phyloP scores from a whole-genome alignment of 2,329 filamentous ascomycete genomes.

The Fusarium hostae region DNA sequence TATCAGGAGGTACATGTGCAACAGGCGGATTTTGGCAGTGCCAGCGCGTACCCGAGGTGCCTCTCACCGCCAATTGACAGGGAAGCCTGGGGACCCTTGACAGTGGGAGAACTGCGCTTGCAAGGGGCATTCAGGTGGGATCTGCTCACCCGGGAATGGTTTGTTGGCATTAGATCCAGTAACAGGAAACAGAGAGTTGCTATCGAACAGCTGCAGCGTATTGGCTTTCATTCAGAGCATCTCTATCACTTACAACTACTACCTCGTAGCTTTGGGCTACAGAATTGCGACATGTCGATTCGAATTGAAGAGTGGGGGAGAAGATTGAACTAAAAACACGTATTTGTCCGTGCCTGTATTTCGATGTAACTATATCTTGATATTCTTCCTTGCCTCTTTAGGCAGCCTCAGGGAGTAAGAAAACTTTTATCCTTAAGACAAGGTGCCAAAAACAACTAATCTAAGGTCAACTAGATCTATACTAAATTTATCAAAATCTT shows the following conservation, averaged over 20 bases:
- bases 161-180: neutral
- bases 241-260: neutral
- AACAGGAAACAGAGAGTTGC: neutral
- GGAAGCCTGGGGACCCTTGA: conserved; percentile 34
- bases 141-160: conserved; percentile 8
- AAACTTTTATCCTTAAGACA: too few relatives aligned
- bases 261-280: neutral
- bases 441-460: too few relatives aligned
- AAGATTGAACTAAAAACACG: neutral
- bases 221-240: neutral
- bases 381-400: neutral
- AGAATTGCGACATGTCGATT: neutral
- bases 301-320: neutral
- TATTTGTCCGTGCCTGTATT: neutral
- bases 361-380: neutral
- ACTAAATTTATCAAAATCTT: too few relatives aligned
- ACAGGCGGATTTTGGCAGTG: conserved; percentile 13
- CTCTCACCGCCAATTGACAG: conserved; percentile 47
- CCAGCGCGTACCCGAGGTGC: conserved; percentile 24
- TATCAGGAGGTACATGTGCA: conserved; percentile 19
- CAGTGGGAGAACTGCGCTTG: conserved; percentile 32
- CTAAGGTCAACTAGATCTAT: too few relatives aligned
- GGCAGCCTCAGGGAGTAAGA: too few relatives aligned
- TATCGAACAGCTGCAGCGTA: neutral
- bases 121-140: conserved; percentile 39